These are phyloP conservation scores for Canavalia gladiata DNA, from an alignment of 306 rosid species.

Conservation along the genomic window DNA sequence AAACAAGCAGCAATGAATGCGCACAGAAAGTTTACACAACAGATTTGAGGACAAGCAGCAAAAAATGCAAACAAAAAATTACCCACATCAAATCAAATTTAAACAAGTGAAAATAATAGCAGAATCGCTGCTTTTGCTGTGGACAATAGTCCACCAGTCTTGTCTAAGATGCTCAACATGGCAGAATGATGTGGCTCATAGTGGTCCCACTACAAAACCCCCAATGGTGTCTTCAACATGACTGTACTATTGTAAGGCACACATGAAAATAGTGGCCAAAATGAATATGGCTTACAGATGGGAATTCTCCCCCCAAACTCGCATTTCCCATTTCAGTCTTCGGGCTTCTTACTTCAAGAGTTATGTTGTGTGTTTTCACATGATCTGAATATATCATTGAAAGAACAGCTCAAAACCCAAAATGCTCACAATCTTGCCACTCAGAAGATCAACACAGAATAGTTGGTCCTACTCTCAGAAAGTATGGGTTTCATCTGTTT, in stretches of 20 bases:
- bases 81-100: background rate
- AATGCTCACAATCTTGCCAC: background rate
- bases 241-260: background rate
- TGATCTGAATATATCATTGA: background rate
- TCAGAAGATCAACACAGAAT: background rate
- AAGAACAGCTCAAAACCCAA: background rate
- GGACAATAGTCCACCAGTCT: background rate
- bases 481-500: background rate
- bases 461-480: background rate
- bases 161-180: background rate
- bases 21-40: background rate
- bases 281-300: background rate
- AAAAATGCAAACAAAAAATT: background rate
- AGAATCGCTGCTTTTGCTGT: background rate
- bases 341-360: background rate
- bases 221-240: background rate
- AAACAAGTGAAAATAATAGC: background rate
- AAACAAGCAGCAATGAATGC: background rate
- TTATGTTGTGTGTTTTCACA: background rate
- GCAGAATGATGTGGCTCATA: background rate
- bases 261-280: background rate
- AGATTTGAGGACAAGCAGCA: too few species aligned
- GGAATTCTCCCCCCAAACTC: background rate
- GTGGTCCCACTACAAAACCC: background rate
- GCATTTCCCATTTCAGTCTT: background rate